phyloP scores from a whole-genome alignment of 306 rosid species.

The apple (Malus domestica) region ASM211411v1 NC_041793.1:39691001-39691500 shows the following conservation, averaged over 20 bases:
- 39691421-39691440: no score
- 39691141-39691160: not conserved
- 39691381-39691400: no score
- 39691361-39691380: no score
- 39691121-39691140: not conserved
- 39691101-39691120: not conserved
- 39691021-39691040: no score
- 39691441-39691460: not conserved
- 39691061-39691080: conserved; percentile 15
- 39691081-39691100: conserved; percentile 19
- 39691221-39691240: conserved; percentile 13
- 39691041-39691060: not conserved
- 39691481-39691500: not conserved
- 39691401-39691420: no score
- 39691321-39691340: not conserved
- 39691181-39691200: not conserved
- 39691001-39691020: no score
- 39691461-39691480: not conserved
- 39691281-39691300: not conserved
- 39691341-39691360: no score
- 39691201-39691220: conserved; percentile 8
- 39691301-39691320: not conserved
- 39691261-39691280: conserved; percentile 20
- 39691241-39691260: conserved; percentile 27
- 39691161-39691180: not conserved